phyloP scores from a whole-genome alignment of 768 basidiomycete species.

The Phanerochaete sordida region DNA sequence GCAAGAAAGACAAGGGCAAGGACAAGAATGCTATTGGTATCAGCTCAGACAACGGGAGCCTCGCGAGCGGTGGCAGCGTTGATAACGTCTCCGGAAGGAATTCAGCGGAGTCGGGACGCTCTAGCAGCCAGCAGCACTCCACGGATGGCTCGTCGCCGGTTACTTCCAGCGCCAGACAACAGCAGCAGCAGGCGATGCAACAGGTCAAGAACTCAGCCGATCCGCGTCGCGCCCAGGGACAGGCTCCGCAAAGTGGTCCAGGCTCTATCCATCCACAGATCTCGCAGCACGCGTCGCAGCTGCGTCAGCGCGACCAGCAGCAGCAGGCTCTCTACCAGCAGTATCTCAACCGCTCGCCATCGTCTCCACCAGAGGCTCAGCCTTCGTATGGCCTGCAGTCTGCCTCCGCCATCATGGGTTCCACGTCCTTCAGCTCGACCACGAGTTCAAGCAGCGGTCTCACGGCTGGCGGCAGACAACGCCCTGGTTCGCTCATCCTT shows the following conservation, averaged over 20 bases:
- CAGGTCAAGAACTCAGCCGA: constrained; percentile 32
- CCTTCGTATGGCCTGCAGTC: constrained; percentile 76
- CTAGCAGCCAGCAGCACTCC: constrained; percentile 40
- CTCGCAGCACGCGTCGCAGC: constrained; percentile 57
- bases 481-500: constrained; percentile 77
- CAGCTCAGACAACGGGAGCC: constrained; percentile 38
- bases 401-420: constrained; percentile 59
- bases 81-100: constrained; percentile 29
- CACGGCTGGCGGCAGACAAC: constrained; percentile 44
- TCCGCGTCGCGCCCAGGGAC: constrained; percentile 25
- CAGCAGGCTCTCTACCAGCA: constrained; percentile 87
- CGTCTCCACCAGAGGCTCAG: constrained; percentile 70
- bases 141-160: constrained; percentile 45
- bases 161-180: constrained; percentile 51
- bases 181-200: constrained; percentile 50
- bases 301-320: constrained; percentile 86
- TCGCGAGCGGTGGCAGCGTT: constrained; percentile 43
- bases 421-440: constrained; percentile 39
- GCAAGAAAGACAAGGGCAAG: constrained; percentile 68
- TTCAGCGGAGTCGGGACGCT: constrained; percentile 65
- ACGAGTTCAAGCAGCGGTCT: constrained; percentile 38
- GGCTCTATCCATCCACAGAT: constrained; percentile 40
- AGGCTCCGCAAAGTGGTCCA: constrained; percentile 23
- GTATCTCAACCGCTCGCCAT: constrained; percentile 84
- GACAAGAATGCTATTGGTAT: constrained; percentile 41